Evolutionary conservation across 140 eudicot species (phyloP).

Genomic region (Cichorium intybus): DNA sequence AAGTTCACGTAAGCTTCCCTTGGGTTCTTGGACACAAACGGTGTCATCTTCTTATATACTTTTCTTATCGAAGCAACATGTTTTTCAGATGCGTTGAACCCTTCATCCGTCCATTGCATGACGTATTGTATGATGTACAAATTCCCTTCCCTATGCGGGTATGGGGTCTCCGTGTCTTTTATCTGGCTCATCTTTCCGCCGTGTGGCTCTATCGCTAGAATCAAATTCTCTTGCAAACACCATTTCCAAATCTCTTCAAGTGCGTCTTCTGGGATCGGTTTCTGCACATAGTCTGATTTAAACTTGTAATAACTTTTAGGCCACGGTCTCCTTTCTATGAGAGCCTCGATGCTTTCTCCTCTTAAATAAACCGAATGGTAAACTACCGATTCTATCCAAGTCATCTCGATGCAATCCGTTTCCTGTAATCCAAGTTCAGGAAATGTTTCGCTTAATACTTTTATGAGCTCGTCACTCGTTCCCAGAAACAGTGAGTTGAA

Average conservation of each 20-base stretch:
- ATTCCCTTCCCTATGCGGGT: constrained; percentile 53
- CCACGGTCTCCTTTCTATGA: constrained; percentile 21
- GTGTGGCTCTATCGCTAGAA: constrained; percentile 27
- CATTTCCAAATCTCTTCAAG: constrained; percentile 32
- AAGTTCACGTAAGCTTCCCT: constrained; percentile 47
- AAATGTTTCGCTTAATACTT: constrained; percentile 11
- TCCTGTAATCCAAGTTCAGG: constrained; percentile 32
- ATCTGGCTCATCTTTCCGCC: constrained; percentile 51
- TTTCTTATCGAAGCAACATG: constrained; percentile 30
- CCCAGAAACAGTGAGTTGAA: constrained; percentile 35
- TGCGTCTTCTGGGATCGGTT: constrained; percentile 28
- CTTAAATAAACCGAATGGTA: constrained; percentile 24
- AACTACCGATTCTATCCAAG: constrained; percentile 31
- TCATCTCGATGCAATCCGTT: constrained; percentile 36
- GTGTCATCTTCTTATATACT: constrained; percentile 33
- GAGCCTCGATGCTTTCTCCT: constrained; percentile 25
- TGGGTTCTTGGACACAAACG: constrained; percentile 42
- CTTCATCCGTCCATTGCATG: constrained; percentile 29
- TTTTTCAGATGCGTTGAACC: neutral
- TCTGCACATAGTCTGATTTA: constrained; percentile 46
- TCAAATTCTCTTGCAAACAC: constrained; percentile 22
- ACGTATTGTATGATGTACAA: constrained; percentile 38
- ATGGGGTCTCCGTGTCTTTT: constrained; percentile 31
- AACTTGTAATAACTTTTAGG: constrained; percentile 34
- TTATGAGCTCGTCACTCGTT: neutral